Percentiles rank a stretch among this genome's conserved stretches.
These are phyloP conservation scores for Poa annua DNA, from an alignment of 176 grass and related monocot species.

Conservation along the genomic window DNA sequence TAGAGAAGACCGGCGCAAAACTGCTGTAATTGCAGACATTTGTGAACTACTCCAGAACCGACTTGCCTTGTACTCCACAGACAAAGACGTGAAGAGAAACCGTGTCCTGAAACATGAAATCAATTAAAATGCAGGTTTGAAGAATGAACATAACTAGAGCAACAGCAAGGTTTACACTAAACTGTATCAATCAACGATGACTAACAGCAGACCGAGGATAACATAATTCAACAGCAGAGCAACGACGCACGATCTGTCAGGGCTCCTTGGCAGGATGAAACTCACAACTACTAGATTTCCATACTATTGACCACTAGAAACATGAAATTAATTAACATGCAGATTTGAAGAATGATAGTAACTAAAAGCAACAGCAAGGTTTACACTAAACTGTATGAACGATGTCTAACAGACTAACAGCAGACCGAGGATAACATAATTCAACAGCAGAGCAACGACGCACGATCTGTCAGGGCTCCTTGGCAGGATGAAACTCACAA, in stretches of 20 bases:
- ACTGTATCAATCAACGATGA: neutral
- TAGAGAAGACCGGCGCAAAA: conserved; percentile 29
- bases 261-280: neutral
- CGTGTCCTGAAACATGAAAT: conserved; percentile 26
- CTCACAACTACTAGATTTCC: too few relatives aligned
- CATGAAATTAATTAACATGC: neutral
- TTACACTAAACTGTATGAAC: neutral
- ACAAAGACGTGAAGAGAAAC: neutral
- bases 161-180: neutral
- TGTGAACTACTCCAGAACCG: conserved; percentile 17
- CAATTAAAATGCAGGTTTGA: conserved; percentile 6
- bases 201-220: neutral
- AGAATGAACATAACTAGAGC: neutral
- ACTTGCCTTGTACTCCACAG: conserved; percentile 26
- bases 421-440: neutral
- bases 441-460: conserved; percentile 1
- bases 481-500: neutral
- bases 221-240: neutral
- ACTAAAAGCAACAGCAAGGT: too few relatives aligned
- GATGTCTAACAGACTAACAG: neutral
- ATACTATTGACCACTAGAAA: too few relatives aligned
- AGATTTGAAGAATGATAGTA: conserved; percentile 6
- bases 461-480: neutral
- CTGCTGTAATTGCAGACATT: conserved; percentile 45
- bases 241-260: neutral